phyloP scores from a whole-genome alignment of 2,329 filamentous ascomycete genomes.

The Lachnellula suecica region DNA sequence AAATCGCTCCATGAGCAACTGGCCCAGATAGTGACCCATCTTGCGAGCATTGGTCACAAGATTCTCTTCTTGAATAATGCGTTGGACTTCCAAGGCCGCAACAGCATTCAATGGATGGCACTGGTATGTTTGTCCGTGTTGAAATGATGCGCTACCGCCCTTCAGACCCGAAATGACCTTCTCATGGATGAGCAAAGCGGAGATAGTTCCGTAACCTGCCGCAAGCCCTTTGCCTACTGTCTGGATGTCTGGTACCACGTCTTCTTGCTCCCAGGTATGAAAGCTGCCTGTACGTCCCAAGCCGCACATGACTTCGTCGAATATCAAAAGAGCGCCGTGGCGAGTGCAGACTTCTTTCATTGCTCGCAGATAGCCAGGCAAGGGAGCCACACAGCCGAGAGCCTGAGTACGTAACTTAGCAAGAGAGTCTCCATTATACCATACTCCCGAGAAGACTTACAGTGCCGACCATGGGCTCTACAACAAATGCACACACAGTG shows the following conservation, averaged over 20 bases:
- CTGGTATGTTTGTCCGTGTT: slow-evolving; percentile 3
- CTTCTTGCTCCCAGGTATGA: slow-evolving; percentile 52
- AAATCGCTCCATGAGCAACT: neutral
- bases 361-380: slow-evolving; percentile 65
- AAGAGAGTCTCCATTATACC: neutral
- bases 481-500: slow-evolving; percentile 62
- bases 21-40: neutral
- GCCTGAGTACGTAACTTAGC: slow-evolving; percentile 32
- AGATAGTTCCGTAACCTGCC: slow-evolving; percentile 58
- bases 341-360: slow-evolving; percentile 65
- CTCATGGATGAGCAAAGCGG: slow-evolving; percentile 52
- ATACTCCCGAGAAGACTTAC: neutral
- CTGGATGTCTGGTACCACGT: slow-evolving; percentile 58
- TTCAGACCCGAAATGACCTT: slow-evolving; percentile 13
- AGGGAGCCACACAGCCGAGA: slow-evolving; percentile 63
- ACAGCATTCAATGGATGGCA: neutral
- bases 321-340: slow-evolving; percentile 67
- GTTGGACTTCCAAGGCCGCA: slow-evolving; percentile 2
- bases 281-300: slow-evolving; percentile 48
- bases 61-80: neutral
- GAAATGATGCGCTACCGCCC: neutral
- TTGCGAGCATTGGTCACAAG: neutral
- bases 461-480: slow-evolving; percentile 64
- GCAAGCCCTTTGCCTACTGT: slow-evolving; percentile 63
- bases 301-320: slow-evolving; percentile 66